phyloP scores from a whole-genome alignment of 306 rosid genomes.

The Clitoria ternatea region DNA sequence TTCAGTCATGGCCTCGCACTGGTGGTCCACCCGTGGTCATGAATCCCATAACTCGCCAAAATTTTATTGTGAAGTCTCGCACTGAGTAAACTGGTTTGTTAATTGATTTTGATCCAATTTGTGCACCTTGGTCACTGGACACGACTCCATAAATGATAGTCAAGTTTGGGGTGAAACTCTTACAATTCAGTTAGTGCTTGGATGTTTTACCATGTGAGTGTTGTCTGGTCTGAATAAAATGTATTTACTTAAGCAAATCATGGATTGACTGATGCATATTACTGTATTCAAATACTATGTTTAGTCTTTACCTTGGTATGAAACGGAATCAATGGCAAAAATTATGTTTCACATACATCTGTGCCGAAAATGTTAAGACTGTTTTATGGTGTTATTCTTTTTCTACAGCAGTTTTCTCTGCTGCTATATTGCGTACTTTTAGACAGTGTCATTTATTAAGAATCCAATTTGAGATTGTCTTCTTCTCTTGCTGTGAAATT shows the following conservation, averaged over 20 bases:
- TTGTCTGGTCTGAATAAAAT: constrained; percentile 30
- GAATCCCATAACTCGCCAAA: constrained; percentile 73
- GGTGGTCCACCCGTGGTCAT: constrained; percentile 80
- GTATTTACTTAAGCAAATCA: constrained; percentile 12
- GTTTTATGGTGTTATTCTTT: background rate
- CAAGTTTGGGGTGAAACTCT: constrained; percentile 25
- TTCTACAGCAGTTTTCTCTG: background rate
- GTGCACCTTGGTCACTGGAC: constrained; percentile 8
- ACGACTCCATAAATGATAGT: constrained; percentile 1
- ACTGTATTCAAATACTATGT: background rate
- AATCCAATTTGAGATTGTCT: background rate
- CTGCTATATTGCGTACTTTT: background rate
- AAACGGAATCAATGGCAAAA: background rate
- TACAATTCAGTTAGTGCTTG: constrained; percentile 9
- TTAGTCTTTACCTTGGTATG: background rate
- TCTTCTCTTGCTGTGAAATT: background rate
- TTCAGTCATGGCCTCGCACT: constrained; percentile 91
- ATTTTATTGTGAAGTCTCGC: constrained; percentile 61
- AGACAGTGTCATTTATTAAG: background rate
- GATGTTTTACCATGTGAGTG: constrained; percentile 22
- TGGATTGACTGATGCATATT: background rate
- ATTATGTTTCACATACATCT: background rate
- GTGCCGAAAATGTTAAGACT: background rate
- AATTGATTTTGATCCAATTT: constrained; percentile 19
- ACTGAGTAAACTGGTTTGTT: constrained; percentile 36